phyloP scores from a whole-genome alignment of 2,329 filamentous ascomycete genomes.

The Didymella sp. region DNA sequence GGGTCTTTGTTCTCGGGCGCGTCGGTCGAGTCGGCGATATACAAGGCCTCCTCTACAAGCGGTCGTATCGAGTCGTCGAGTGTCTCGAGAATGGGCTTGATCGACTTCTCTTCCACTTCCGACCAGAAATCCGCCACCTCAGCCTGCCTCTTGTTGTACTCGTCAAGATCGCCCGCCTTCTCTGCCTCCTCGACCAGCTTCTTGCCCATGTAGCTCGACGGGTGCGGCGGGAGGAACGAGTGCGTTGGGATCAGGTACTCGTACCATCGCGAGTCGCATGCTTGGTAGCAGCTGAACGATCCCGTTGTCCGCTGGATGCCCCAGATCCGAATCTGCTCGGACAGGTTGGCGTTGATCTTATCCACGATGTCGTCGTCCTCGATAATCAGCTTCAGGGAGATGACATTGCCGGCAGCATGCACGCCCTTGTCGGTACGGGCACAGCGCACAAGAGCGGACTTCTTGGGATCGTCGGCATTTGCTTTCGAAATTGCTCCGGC shows the following conservation, averaged over 20 bases:
- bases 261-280: conserved; percentile 95
- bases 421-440: conserved; percentile 97
- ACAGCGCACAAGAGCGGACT: conserved; percentile 91
- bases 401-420: conserved; percentile 93
- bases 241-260: conserved; percentile 96
- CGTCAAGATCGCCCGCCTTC: conserved; percentile 73
- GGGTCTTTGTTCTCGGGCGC: conserved; percentile 39
- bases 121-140: conserved; percentile 86
- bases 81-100: conserved; percentile 69
- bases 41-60: conserved; percentile 68
- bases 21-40: conserved; percentile 48
- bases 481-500: conserved; percentile 95
- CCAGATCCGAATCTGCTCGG: conserved; percentile 92
- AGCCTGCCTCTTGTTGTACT: conserved; percentile 71
- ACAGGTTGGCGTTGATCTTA: conserved; percentile 87
- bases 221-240: conserved; percentile 89
- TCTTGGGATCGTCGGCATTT: conserved; percentile 95
- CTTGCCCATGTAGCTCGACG: conserved; percentile 82
- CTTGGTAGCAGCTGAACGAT: conserved; percentile 91
- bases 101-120: conserved; percentile 78
- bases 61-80: conserved; percentile 70
- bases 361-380: conserved; percentile 87
- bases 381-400: conserved; percentile 93
- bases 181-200: conserved; percentile 80
- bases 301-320: conserved; percentile 89